Conservation (phyloP, 2,329 filamentous ascomycete species). For the Emmonsia crescens region DNA sequence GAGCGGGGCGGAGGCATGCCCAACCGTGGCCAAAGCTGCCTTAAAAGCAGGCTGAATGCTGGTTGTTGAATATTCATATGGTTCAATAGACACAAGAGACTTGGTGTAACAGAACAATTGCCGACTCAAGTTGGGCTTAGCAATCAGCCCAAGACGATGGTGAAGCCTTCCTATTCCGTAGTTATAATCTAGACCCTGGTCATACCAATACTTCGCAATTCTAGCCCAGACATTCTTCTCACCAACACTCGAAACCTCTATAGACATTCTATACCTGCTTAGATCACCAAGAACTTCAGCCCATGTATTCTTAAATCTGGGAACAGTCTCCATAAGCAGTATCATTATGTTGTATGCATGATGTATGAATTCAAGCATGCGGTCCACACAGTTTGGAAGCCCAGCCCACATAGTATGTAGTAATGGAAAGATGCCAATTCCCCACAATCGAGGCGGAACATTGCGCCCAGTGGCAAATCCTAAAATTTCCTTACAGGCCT, state of each 20-base stretch:
- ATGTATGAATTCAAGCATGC: conserved; percentile 88
- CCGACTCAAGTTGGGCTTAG: conserved; percentile 46
- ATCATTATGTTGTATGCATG: conserved; percentile 89
- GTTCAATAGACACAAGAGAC: conserved; percentile 44
- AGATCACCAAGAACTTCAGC: conserved; percentile 87
- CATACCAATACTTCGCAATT: conserved; percentile 76
- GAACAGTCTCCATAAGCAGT: conserved; percentile 73
- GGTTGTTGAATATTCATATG: conserved; percentile 46
- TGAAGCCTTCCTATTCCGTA: conserved; percentile 70
- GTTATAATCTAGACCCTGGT: conserved; percentile 64
- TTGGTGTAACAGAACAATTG: conserved; percentile 52
- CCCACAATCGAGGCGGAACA: conserved; percentile 92
- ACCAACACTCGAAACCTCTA: conserved; percentile 68
- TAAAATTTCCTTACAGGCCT: conserved; percentile 56
- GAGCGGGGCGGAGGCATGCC: fast-evolving
- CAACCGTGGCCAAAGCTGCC: conserved; percentile 34
- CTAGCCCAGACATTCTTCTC: conserved; percentile 73
- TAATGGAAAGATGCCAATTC: conserved; percentile 79
- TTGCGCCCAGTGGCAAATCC: conserved; percentile 67
- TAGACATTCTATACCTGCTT: conserved; percentile 78
- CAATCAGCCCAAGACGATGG: conserved; percentile 68
- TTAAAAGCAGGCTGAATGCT: conserved; percentile 47
- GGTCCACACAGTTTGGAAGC: conserved; percentile 65
- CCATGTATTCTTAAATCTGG: conserved; percentile 77
- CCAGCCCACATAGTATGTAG: conserved; percentile 65